These are phyloP conservation scores for Kluyveromyces siamensis DNA, from an alignment of 805 yeast genomes.

Conservation along the genomic window DNA sequence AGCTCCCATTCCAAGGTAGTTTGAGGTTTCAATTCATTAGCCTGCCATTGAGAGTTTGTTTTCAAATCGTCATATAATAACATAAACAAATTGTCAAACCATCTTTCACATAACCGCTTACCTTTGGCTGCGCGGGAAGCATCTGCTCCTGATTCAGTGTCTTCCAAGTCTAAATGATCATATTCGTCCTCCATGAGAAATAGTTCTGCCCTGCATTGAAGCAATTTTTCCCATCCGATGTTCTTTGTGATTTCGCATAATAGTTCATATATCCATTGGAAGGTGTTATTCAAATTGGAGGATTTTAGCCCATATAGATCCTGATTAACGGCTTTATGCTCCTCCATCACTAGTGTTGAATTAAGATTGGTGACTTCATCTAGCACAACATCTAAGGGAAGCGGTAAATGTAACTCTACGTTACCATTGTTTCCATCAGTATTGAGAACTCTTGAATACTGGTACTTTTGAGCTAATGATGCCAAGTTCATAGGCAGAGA, in stretches of 20 bases:
- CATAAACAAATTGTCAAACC: slow-evolving; percentile 71
- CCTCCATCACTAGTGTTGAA: slow-evolving; percentile 54
- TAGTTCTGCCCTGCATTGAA: slow-evolving; percentile 49
- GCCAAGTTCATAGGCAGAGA: slow-evolving; percentile 67
- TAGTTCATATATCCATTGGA: slow-evolving; percentile 48
- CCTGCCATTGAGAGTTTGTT: slow-evolving; percentile 87
- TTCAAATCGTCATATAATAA: slow-evolving; percentile 66
- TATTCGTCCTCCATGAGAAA: slow-evolving; percentile 66
- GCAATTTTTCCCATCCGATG: slow-evolving; percentile 65
- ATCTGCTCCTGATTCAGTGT: slow-evolving; percentile 2
- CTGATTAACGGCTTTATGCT: slow-evolving; percentile 58
- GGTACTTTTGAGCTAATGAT: slow-evolving; percentile 57
- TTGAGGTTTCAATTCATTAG: slow-evolving; percentile 80
- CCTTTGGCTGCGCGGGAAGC: background rate
- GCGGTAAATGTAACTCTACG: slow-evolving; percentile 53
- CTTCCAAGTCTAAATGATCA: slow-evolving; percentile 15
- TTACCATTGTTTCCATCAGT: slow-evolving; percentile 22
- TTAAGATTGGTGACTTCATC: slow-evolving; percentile 61
- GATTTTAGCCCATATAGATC: slow-evolving; percentile 57
- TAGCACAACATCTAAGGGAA: slow-evolving; percentile 65
- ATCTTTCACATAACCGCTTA: slow-evolving; percentile 61
- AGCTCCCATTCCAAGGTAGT: slow-evolving; percentile 87
- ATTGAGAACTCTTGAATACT: slow-evolving; percentile 50
- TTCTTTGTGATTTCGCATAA: slow-evolving; percentile 56
- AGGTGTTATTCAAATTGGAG: slow-evolving; percentile 52